Percentiles rank a stretch among this genome's conserved stretches.
phyloP scores from a whole-genome alignment of 83 land plant genomes.

The Thuja plicata region DNA sequence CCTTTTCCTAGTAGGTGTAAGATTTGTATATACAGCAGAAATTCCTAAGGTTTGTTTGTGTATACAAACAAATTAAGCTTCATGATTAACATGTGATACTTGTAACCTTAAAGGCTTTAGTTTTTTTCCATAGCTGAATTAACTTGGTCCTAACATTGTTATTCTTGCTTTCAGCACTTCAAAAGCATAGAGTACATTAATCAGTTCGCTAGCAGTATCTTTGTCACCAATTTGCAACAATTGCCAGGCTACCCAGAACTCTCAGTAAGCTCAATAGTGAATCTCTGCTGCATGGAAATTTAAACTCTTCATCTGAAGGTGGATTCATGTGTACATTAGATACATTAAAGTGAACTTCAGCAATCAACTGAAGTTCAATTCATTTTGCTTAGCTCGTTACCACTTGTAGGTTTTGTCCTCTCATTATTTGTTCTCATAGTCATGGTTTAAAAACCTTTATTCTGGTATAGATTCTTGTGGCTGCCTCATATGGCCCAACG shows the following conservation, averaged over 20 bases:
- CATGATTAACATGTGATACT: too few species aligned
- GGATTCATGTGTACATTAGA: neutral
- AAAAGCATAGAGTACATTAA: neutral
- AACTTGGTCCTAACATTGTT: neutral
- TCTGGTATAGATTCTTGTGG: neutral
- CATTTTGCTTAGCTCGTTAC: neutral
- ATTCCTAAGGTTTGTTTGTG: too few species aligned
- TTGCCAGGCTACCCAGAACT: neutral
- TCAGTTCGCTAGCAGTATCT: neutral
- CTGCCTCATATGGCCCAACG: neutral
- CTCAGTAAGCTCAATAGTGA: neutral
- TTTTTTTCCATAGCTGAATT: neutral
- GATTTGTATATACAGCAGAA: neutral
- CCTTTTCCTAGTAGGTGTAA: neutral
- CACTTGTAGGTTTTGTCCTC: neutral
- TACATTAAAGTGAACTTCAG: neutral
- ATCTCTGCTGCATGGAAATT: neutral
- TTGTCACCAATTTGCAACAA: neutral
- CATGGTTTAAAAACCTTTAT: neutral
- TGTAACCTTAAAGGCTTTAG: neutral
- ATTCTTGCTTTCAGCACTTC: neutral
- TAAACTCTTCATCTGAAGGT: neutral
- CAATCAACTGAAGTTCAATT: neutral
- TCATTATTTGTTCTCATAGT: neutral
- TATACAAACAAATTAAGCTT: too few species aligned